Percentiles rank a stretch among this genome's conserved stretches.
Conservation (phyloP, 2,329 filamentous ascomycete genomes). For the Myriosclerotinia curreyana region DNA sequence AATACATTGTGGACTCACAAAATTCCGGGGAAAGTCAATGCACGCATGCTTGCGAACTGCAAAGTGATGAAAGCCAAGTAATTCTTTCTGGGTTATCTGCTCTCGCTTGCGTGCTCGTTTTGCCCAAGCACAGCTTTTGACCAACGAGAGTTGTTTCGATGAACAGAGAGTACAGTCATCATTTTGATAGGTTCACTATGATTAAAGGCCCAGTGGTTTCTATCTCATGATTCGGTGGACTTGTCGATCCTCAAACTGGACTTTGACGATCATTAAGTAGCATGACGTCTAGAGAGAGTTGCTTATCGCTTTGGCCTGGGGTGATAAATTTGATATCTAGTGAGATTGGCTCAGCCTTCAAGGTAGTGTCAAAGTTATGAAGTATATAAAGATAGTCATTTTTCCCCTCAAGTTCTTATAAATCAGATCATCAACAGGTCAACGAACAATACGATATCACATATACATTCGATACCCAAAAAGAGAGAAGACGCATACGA, state of each 20-base stretch:
- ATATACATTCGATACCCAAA: neutral
- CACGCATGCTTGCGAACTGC: neutral
- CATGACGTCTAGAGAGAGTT: conserved; percentile 5
- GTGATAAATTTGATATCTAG: neutral
- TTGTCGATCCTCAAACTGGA: neutral
- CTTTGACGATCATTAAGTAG: neutral
- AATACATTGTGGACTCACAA: neutral
- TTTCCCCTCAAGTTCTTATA: neutral
- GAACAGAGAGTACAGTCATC: no score
- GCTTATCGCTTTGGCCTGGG: neutral
- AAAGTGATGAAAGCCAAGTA: conserved; percentile 15
- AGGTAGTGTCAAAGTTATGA: neutral
- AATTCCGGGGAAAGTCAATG: conserved; percentile 1
- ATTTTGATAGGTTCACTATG: neutral
- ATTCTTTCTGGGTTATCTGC: neutral
- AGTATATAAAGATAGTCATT: neutral
- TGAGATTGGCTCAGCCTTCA: neutral
- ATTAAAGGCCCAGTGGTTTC: neutral
- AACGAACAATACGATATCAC: neutral
- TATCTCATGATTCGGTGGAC: neutral
- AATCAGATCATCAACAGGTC: neutral
- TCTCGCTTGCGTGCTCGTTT: neutral
- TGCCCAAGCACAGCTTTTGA: neutral
- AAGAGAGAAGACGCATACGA: neutral
- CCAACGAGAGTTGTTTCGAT: neutral